Base-by-base conservation (phyloP, 2,329 filamentous ascomycete species). In the Phyllosticta capitalensis region DNA sequence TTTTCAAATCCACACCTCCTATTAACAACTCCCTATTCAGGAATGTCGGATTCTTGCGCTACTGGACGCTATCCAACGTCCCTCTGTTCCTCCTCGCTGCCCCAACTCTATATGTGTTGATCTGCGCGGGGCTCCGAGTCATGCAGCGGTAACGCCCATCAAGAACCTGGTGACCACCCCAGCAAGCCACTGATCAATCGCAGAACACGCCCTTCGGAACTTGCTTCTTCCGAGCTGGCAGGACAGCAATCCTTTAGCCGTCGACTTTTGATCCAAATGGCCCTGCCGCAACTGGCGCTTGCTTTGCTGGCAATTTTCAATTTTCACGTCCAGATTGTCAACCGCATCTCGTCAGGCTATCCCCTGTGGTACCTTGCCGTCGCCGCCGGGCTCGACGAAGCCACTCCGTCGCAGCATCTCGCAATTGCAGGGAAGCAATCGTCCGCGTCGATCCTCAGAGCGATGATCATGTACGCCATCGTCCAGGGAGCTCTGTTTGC, bases 311-410 rank as follows among this genome's bases (percentile, higher is more conserved):
- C 90, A 20, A 73, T 92, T 20, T 90, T 86, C 12, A 90, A 78
- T 63, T 95, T 95, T 69, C 94, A 99, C 69, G 88, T 96, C 24
- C 94, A 99, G 73, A 95, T 99, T 65, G 87, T 97, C 67, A 95
- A 88, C 52, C 84, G 94, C 22, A 81, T 99, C 17, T 87, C 90
- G 1, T 96, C 92, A 0, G 92, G 86, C 0, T 96, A 92, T 72
- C 89, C 91, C 1, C 74, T 94, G 19, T 96, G 91, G 90, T 94
- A 96, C 70, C 86, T 88, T 79, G 90, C 87, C 79, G 71, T 95
- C 48, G 89, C 88, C 0, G 54, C 56, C 58, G 68, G 67, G 64
- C 60, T 71, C 10, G 52, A 53, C 6, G 10, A 33, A 3, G 28
- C 38, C 22, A 28, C 21, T n/a, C 30, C 48, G 17, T 26, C n/a